phyloP scores from a whole-genome alignment of 129 eudicot genomes.

The Heracleum sosnowskyi region DNA sequence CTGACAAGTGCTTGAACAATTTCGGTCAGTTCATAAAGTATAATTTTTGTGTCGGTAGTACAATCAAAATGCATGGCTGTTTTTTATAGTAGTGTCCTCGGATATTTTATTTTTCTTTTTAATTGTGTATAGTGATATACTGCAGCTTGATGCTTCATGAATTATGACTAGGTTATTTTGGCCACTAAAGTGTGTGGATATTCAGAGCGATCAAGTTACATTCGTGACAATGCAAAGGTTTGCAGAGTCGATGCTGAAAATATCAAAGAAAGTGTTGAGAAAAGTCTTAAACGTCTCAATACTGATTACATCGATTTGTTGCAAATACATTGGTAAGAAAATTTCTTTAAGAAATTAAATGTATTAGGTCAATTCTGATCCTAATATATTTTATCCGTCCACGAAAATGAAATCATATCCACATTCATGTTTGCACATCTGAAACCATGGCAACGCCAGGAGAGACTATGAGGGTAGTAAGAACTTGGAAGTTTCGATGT shows the following conservation, averaged over 20 bases:
- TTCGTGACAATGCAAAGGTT: constrained; percentile 65
- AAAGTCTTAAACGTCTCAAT: constrained; percentile 78
- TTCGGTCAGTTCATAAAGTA: background rate
- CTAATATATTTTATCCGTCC: background rate
- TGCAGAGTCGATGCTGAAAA: constrained; percentile 89
- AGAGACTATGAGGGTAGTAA: no score
- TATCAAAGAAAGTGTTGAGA: constrained; percentile 88
- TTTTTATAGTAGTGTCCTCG: background rate
- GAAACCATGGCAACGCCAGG: background rate
- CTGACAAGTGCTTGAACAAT: background rate
- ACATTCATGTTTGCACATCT: background rate
- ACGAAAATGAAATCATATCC: background rate
- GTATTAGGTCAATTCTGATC: background rate
- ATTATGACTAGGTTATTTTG: constrained; percentile 51
- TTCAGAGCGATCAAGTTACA: constrained; percentile 55
- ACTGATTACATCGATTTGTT: constrained; percentile 90
- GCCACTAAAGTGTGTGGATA: constrained; percentile 93
- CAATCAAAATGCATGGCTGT: background rate
- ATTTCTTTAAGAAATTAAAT: no score
- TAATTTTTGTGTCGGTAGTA: background rate
- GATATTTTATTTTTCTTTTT: background rate
- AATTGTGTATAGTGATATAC: constrained; percentile 4
- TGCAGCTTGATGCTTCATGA: constrained; percentile 11
- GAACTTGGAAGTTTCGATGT: background rate
- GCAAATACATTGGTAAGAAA: constrained; percentile 90